These are phyloP conservation scores for Termitomyces sp. DNA, from an alignment of 768 basidiomycete species.

Conservation along the genomic window DNA sequence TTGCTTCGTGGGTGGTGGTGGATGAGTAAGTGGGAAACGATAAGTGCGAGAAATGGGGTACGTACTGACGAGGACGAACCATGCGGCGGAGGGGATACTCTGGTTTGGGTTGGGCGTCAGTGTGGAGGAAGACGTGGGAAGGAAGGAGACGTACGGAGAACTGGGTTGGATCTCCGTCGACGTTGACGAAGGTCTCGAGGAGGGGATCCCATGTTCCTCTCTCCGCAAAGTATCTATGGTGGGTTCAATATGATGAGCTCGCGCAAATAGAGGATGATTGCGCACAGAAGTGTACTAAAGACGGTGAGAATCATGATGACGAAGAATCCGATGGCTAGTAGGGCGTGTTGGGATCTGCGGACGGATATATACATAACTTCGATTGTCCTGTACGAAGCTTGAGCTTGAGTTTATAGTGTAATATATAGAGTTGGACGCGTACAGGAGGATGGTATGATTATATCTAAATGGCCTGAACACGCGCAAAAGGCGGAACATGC, in stretches of 20 bases:
- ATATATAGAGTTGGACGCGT: slow-evolving; percentile 27
- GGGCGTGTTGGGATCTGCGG: slow-evolving; percentile 79
- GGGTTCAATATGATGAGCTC: background rate
- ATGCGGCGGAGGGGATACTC: slow-evolving; percentile 45
- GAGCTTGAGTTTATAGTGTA: background rate
- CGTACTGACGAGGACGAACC: slow-evolving; percentile 83
- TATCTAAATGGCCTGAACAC: slow-evolving; percentile 90
- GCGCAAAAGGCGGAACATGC: slow-evolving; percentile 84
- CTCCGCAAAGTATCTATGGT: slow-evolving; percentile 78
- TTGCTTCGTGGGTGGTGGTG: background rate
- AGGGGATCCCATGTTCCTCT: slow-evolving; percentile 86
- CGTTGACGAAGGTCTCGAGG: slow-evolving; percentile 77
- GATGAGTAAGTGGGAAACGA: too few relatives aligned
- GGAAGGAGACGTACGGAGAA: slow-evolving; percentile 51
- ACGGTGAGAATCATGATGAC: slow-evolving; percentile 84
- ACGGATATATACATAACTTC: slow-evolving; percentile 93
- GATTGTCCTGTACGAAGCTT: slow-evolving; percentile 53
- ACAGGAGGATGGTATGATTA: slow-evolving; percentile 80
- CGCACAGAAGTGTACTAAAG: slow-evolving; percentile 81
- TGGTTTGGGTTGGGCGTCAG: background rate
- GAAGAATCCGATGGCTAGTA: slow-evolving; percentile 86
- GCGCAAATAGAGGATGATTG: slow-evolving; percentile 6
- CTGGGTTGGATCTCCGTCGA: slow-evolving; percentile 79
- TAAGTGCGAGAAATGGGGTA: slow-evolving; percentile 19
- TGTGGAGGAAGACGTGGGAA: background rate